Percentiles rank a stretch among this genome's conserved stretches.
These are phyloP conservation scores for Schizosaccharomyces lindneri DNA, from an alignment of 805 yeast genomes.

Conservation along the genomic window DNA sequence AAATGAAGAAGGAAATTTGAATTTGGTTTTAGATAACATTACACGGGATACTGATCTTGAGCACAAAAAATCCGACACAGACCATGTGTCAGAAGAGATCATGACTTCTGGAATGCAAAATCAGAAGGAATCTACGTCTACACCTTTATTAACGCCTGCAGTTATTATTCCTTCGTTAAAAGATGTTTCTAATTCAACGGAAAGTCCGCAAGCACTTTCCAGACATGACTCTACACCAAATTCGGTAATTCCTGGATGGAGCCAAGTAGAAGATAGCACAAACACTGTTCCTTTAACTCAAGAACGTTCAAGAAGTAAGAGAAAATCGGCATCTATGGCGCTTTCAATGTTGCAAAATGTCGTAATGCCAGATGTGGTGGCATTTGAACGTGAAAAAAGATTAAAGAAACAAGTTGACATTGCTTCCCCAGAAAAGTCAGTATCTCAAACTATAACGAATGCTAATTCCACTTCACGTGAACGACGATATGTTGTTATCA, in stretches of 20 bases:
- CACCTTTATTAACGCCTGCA: neutral
- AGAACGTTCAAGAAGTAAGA: neutral
- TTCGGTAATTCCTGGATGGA: no score
- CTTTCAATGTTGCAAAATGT: neutral
- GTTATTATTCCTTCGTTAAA: neutral
- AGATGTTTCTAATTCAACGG: neutral
- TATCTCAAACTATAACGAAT: neutral
- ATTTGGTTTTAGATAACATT: no score
- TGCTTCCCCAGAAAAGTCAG: neutral
- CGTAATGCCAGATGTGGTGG: slow-evolving; percentile 3
- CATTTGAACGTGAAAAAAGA: slow-evolving; percentile 1
- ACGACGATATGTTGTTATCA: slow-evolving; percentile 4
- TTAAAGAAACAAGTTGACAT: neutral
- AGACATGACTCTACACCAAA: no score
- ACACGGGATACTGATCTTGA: no score
- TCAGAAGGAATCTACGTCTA: neutral
- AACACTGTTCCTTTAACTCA: neutral
- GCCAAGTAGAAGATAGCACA: no score
- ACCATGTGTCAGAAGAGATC: no score
- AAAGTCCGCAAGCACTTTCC: neutral
- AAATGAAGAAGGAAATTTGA: no score
- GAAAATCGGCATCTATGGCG: slow-evolving; percentile 1
- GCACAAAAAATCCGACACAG: no score
- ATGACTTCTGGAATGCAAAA: no score
- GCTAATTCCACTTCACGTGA: slow-evolving; percentile 1